Conservation (phyloP, 306 rosid genomes). For the Sicyos edulis region DNA sequence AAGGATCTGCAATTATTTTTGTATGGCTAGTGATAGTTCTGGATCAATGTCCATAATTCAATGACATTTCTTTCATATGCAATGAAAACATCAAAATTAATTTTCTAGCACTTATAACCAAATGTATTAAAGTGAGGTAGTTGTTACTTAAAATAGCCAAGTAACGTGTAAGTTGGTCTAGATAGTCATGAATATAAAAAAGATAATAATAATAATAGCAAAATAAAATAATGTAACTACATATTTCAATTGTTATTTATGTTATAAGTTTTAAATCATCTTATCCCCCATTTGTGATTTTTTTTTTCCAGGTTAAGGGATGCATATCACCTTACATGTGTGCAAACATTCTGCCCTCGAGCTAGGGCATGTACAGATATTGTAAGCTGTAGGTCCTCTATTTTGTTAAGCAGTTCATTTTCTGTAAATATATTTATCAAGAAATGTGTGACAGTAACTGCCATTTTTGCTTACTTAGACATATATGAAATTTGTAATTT, state of each 20-base stretch:
- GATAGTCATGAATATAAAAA: no score
- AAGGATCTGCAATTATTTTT: not conserved
- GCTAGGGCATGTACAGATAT: slow-evolving; percentile 26
- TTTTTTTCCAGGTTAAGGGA: slow-evolving; percentile 61
- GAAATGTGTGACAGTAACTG: not conserved
- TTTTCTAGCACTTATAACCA: no score
- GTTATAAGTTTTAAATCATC: slow-evolving; percentile 5
- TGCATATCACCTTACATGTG: slow-evolving; percentile 69
- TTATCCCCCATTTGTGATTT: not conserved
- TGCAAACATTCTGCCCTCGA: slow-evolving; percentile 42
- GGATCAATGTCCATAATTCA: not conserved
- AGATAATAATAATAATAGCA: no score
- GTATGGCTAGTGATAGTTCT: not conserved
- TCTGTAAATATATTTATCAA: slow-evolving; percentile 10
- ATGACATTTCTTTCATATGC: not conserved
- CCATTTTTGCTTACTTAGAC: not conserved
- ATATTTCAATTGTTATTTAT: not conserved
- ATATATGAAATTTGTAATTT: no score
- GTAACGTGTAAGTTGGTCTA: no score
- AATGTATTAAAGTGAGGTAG: no score
- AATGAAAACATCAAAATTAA: not conserved
- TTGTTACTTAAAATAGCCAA: no score
- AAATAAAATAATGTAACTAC: no score
- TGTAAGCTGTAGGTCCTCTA: not conserved
- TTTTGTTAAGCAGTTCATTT: not conserved